phyloP scores from a whole-genome alignment of 2,329 filamentous ascomycete species.

The Leptographium wingfieldii region DNA sequence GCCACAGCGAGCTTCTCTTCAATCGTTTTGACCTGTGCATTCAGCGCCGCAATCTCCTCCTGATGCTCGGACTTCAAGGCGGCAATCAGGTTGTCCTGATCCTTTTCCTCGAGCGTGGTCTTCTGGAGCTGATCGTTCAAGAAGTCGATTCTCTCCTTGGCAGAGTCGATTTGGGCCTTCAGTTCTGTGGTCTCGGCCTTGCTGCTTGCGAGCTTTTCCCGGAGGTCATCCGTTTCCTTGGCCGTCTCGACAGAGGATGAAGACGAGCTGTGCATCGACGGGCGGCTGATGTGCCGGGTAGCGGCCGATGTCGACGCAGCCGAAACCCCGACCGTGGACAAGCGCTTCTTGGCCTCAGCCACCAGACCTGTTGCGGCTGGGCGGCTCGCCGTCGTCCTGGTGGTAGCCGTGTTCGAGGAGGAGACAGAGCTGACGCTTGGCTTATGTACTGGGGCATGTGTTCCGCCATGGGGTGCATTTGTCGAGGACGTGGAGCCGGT shows the following conservation, averaged over 20 bases:
- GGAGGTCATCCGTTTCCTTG: constrained; percentile 49
- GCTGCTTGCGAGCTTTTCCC: constrained; percentile 43
- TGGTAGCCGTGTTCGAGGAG: constrained; percentile 19
- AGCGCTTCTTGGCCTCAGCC: constrained; percentile 42
- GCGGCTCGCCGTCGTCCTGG: constrained; percentile 19
- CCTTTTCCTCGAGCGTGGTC: constrained; percentile 27
- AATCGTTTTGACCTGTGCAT: constrained; percentile 33
- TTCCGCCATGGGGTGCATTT: not conserved
- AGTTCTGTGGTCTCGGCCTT: constrained; percentile 45
- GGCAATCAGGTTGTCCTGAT: constrained; percentile 34
- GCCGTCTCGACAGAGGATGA: constrained; percentile 14
- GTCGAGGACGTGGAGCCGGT: constrained; percentile 12
- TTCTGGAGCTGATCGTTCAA: constrained; percentile 38
- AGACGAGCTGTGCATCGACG: constrained; percentile 19
- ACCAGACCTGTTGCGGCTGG: constrained; percentile 22
- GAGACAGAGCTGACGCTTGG: constrained; percentile 20
- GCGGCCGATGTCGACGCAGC: constrained; percentile 26
- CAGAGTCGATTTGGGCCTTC: constrained; percentile 41
- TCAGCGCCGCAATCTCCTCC: constrained; percentile 32
- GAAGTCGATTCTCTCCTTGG: constrained; percentile 41
- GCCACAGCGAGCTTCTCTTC: constrained; percentile 38
- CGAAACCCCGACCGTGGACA: constrained; percentile 36
- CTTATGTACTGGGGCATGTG: not conserved
- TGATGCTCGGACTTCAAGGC: constrained; percentile 37
- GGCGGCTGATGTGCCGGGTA: constrained; percentile 28